phyloP scores from a whole-genome alignment of 108 stramenopile genomes.

The Skeletonema costatum region DNA sequence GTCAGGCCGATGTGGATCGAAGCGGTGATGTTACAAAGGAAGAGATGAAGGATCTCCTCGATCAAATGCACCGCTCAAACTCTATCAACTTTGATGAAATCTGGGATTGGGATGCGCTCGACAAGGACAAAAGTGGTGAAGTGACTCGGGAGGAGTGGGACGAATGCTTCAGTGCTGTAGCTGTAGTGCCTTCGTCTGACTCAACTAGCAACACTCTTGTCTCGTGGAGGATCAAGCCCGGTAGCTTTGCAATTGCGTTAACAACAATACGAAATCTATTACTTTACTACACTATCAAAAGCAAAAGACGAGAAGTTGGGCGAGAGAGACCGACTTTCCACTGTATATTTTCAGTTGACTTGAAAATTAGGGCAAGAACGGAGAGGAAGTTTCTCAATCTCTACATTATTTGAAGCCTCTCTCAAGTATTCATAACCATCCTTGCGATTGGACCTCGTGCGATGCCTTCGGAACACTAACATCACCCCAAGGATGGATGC shows the following conservation, averaged over 20 bases:
- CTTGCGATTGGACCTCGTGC: conserved; percentile 1
- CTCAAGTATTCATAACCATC: conserved; percentile 24
- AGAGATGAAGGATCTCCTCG: conserved; percentile 9
- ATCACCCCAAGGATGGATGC: conserved; percentile 3
- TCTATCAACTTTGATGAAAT: conserved; percentile 7
- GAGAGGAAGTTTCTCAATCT: conserved; percentile 4
- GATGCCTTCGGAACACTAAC: conserved; percentile 25
- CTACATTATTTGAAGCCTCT: conserved; percentile 4
- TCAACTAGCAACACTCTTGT: conserved; percentile 6
- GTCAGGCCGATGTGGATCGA: conserved; percentile 1
- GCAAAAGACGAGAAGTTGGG: too few species aligned
- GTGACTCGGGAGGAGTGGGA: conserved; percentile 6
- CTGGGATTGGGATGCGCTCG: conserved; percentile 9
- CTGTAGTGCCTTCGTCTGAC: conserved; percentile 6
- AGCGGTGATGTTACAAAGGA: conserved; percentile 7
- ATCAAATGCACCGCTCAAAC: conserved; percentile 4
- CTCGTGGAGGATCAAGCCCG: conserved; percentile 8
- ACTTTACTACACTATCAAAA: too few species aligned
- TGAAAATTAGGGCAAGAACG: not conserved
- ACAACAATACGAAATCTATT: too few species aligned
- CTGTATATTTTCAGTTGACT: not conserved
- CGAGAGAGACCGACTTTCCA: too few species aligned
- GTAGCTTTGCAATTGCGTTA: too few species aligned
- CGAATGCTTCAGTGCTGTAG: conserved; percentile 1
- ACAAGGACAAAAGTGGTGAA: conserved; percentile 8